Base-by-base conservation (phyloP, 805 yeast genomes). In the Candida alai region DNA sequence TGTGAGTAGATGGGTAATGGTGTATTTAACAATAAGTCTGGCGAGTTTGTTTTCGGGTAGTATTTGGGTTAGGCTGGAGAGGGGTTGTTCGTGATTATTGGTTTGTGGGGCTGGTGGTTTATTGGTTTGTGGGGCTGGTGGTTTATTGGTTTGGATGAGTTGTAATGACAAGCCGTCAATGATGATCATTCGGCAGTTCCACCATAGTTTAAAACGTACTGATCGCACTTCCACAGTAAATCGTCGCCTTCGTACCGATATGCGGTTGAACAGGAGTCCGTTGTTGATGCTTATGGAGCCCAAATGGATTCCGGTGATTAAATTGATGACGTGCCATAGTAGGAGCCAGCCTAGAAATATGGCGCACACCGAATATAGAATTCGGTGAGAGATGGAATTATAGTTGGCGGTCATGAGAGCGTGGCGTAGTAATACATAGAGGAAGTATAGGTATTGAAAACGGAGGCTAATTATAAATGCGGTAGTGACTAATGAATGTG, bases 141-240 rank as follows among this genome's bases (percentile, higher is more conserved):
- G 9, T 16, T 12, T 19, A 6, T 16, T 4, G 2, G 6, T 32
- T 19, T 22, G n/a, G 11, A 19, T 7, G 15, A 17, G 11, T 19
- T 20, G 4, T 15, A 23, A 16, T 12, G 27, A 17, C 18, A 60
- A 30, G 30, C 52, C 61, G 15, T 55, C 56, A 4, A 65, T 20
- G 14, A 65, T 58, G 6, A 63, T 24, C 47, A 43, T 52, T 26
- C 58, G 41, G 13, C 60, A 40, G 32, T 58, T 62, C 5, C 70
- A 69, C 71, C 71, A 66, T 13, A 64, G 48, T 24, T 63, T 43
- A 20, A 65, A 42, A 15, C 66, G 40, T 2, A 62, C 28, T 10
- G 60, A 50, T 8, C 45, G 40, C 5, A 59, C 29, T 3, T 35
- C 17, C 1, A 65, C 11, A 12, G 30, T 16, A n/a, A 35, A n/a